A percentile compares a stretch with the other conserved stretches of the same genome.
These are phyloP conservation scores for Euclidium syriacum DNA, from an alignment of 345 rosid species.

Conservation along the genomic window DNA sequence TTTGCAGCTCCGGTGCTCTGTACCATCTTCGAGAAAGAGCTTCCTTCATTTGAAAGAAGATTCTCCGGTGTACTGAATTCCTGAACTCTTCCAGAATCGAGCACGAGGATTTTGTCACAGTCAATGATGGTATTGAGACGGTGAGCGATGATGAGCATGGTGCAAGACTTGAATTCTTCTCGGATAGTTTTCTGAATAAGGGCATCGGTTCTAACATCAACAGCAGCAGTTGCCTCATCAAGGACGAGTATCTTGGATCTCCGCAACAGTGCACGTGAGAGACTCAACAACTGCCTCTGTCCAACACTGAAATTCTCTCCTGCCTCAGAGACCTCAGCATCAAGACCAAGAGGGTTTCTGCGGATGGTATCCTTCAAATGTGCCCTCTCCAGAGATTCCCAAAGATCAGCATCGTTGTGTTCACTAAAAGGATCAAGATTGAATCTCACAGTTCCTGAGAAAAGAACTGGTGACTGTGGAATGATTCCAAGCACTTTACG, in stretches of 20 bases:
- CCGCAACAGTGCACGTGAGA: conserved; percentile 69
- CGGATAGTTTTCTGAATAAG: conserved; percentile 66
- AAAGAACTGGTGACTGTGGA: conserved; percentile 84
- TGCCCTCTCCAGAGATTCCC: conserved; percentile 35
- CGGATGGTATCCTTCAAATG: conserved; percentile 31
- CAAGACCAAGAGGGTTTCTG: conserved; percentile 35
- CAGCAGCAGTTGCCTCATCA: conserved; percentile 89
- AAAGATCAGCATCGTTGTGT: conserved; percentile 74
- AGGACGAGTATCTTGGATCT: conserved; percentile 63
- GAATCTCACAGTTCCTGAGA: conserved; percentile 76
- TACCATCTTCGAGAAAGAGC: conserved; percentile 95
- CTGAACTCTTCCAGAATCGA: conserved; percentile 70
- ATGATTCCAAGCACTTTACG: conserved; percentile 77
- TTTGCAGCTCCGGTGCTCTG: conserved; percentile 95
- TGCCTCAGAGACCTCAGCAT: conserved; percentile 62
- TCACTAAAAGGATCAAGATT: conserved; percentile 77
- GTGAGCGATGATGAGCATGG: conserved; percentile 82
- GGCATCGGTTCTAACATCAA: conserved; percentile 79
- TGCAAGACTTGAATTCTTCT: conserved; percentile 68
- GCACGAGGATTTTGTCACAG: conserved; percentile 83
- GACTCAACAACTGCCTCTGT: conserved; percentile 86
- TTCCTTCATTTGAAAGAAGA: conserved; percentile 61
- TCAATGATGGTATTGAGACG: conserved; percentile 78
- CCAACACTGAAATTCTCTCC: conserved; percentile 96
- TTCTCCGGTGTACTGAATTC: conserved; percentile 80